Percentiles rank a stretch among this genome's conserved stretches.
Evolutionary conservation across 2,329 filamentous ascomycete genomes (phyloP).

Genomic region (Neofusicoccum parvum): DNA sequence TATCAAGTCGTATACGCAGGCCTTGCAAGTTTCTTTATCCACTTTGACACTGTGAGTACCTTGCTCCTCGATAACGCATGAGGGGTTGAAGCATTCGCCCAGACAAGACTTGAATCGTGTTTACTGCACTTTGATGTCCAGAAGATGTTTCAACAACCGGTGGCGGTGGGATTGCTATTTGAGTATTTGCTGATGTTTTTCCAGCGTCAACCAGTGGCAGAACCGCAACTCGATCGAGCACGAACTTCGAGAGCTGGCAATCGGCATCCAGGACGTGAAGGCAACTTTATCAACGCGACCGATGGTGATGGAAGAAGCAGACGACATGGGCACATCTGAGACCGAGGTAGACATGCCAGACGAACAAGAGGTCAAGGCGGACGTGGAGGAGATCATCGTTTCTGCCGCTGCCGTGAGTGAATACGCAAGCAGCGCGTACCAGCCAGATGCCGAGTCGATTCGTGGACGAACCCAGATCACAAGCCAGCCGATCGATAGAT

Average conservation of each 20-base stretch:
- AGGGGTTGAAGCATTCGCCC: not conserved
- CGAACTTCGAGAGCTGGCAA: not conserved
- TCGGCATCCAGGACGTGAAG: conserved; percentile 13
- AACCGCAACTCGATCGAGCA: conserved; percentile 7
- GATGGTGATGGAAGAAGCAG: not conserved
- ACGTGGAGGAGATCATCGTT: conserved; percentile 7
- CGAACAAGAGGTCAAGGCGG: not conserved
- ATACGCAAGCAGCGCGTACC: conserved; percentile 7
- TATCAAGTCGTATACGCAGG: conserved; percentile 18
- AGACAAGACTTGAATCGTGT: too few relatives aligned
- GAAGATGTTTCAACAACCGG: too few relatives aligned
- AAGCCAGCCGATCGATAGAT: not conserved
- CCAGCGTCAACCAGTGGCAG: conserved; percentile 5
- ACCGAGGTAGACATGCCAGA: conserved; percentile 4
- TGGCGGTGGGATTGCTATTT: not conserved
- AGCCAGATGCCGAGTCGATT: conserved; percentile 13
- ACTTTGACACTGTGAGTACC: conserved; percentile 7
- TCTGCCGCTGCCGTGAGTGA: conserved; percentile 9
- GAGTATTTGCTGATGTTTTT: not conserved
- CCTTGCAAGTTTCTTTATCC: conserved; percentile 15
- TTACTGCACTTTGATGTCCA: too few relatives aligned
- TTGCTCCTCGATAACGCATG: not conserved
- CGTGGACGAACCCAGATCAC: not conserved
- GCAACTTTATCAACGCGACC: not conserved
- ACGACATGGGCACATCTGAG: not conserved